phyloP scores from a whole-genome alignment of 495 filamentous ascomycete genomes.

The Neurospora tetrasperma region DNA sequence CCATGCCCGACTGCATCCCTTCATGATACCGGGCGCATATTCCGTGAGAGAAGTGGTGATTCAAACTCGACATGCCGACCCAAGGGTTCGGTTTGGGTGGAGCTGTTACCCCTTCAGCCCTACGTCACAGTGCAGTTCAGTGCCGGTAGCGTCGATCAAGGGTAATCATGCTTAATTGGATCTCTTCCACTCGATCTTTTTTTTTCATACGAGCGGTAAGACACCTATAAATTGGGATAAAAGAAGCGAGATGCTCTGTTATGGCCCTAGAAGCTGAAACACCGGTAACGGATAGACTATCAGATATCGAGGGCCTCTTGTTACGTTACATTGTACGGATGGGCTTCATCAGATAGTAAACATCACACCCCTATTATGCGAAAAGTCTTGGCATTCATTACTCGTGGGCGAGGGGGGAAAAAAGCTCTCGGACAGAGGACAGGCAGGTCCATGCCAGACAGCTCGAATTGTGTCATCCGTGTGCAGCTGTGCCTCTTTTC shows the following conservation, averaged over 20 bases:
- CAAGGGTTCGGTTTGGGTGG: neutral
- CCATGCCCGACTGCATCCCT: neutral
- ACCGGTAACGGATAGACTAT: neutral
- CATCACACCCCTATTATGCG: neutral
- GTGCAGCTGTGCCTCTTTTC: neutral
- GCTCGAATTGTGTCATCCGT: neutral
- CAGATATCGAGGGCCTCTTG: neutral
- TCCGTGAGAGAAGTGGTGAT: neutral
- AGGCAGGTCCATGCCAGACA: neutral
- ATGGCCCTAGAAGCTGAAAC: neutral
- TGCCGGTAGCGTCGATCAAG: conserved; percentile 3
- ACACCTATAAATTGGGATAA: neutral
- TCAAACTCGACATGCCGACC: neutral
- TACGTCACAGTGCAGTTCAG: conserved; percentile 8
- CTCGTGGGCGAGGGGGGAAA: neutral
- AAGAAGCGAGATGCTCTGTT: neutral
- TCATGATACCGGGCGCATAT: neutral
- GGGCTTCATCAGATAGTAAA: neutral
- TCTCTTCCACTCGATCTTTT: neutral
- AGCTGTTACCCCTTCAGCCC: neutral
- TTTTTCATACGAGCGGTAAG: neutral
- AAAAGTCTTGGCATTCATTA: neutral
- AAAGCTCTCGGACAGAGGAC: neutral
- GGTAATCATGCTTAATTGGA: neutral
- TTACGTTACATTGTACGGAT: neutral